Base-by-base conservation (phyloP, 805 yeast genomes). In the Pichia californica region DNA sequence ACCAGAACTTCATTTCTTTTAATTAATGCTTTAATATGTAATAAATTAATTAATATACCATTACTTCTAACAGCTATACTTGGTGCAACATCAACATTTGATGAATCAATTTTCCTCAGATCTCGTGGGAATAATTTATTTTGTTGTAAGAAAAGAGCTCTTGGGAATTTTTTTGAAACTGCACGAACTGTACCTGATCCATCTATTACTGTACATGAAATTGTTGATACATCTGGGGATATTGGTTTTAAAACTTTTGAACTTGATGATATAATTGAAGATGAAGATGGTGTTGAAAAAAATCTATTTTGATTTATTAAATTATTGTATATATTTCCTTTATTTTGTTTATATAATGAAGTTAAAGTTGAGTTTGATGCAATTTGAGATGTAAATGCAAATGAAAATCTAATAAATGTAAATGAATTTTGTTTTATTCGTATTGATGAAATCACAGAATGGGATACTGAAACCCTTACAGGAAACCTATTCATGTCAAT, bases 1-100 rank as follows among this genome's bases (percentile, higher is more conserved):
- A 93, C 74, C 64, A 85, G 73, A 9, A 93, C 94, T 49, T 73
- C 68, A 54, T 91, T 87, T 33, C 77, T 73, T 54, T 83, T 85
- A n/a, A 93, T 77, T 37, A 93, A 70, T 1, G 97, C 98, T 51
- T 93, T 83, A 39, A 93, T 88, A 59, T 89, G 93, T 31, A 93
- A 66, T 56, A 93, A 64, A 58, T 88, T 89, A 38, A 93, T 79
- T 42, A 93, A 67, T 16, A 91, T 84, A 41, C 94, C 83, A 50
- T 76, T 75, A 21, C 76, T 72, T 46, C 97, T 73, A 19, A 88
- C 88, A 47, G 89, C 80, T 36, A 93, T 83, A 16, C 88, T 79
- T 0, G 99, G 99, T 3, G 89, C 89, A 18, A 91, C 86, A 61
- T 88, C 95, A 43, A 77, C 73, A 31, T 77, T 67, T 1, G 84